Conservation (phyloP, 345 rosid species). For the Euphorbia lathyris region DNA sequence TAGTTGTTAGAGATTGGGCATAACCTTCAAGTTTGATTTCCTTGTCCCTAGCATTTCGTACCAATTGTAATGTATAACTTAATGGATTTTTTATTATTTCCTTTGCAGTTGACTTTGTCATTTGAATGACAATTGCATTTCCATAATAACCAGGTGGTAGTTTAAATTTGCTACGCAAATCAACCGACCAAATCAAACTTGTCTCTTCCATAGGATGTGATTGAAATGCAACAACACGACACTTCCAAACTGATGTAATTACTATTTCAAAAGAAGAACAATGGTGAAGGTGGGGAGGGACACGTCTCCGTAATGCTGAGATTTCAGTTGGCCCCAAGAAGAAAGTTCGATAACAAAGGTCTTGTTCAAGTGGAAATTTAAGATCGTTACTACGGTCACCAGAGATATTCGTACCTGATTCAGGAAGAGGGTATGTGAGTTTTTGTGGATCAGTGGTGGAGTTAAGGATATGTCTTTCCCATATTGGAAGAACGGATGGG, state of each 20-base stretch:
- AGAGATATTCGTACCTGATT: background rate
- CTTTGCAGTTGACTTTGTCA: conserved; percentile 23
- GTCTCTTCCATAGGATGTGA: conserved; percentile 11
- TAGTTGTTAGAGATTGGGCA: conserved; percentile 12
- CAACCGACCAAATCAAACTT: background rate
- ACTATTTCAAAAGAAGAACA: too few species aligned
- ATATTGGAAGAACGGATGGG: too few species aligned
- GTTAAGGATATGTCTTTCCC: too few species aligned
- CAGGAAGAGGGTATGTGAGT: conserved; percentile 13
- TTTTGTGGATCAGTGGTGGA: too few species aligned
- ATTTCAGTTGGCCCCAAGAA: conserved; percentile 15
- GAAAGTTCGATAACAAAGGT: conserved; percentile 9
- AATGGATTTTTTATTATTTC: conserved; percentile 21
- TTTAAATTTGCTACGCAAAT: background rate
- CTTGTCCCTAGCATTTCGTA: conserved; percentile 26
- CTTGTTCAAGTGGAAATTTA: background rate
- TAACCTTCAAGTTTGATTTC: conserved; percentile 28
- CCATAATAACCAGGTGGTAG: conserved; percentile 37
- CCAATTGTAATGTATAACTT: conserved; percentile 32
- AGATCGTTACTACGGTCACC: background rate
- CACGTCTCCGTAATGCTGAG: conserved; percentile 3
- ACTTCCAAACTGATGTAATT: too few species aligned
- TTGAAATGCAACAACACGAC: conserved; percentile 18
- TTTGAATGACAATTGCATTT: conserved; percentile 27
- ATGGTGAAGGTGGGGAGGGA: conserved; percentile 1